Evolutionary conservation across 2,329 filamentous ascomycete genomes (phyloP).

Genomic region (Aureobasidium musti): DNA sequence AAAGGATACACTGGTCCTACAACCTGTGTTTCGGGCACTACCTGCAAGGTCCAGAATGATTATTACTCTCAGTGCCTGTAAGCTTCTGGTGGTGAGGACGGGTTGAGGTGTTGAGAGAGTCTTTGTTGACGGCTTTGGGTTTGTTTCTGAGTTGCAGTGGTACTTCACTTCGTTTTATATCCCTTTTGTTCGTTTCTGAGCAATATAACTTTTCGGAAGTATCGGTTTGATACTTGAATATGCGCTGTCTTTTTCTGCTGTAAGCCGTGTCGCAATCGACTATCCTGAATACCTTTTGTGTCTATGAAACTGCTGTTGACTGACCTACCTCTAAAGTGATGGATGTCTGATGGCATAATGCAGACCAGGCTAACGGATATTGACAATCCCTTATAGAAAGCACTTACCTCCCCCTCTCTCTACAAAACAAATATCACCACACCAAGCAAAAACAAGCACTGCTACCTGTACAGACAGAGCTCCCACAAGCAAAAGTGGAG

Average conservation of each 20-base stretch:
- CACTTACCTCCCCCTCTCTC: not conserved
- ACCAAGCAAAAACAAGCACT: not conserved
- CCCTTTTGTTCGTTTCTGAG: not conserved
- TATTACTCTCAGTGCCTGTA: slow-evolving; percentile 45
- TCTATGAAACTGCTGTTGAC: no score
- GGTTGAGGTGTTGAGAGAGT: not conserved
- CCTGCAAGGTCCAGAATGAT: slow-evolving; percentile 41
- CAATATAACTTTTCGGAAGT: no score
- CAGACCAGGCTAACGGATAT: not conserved
- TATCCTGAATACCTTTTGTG: no score
- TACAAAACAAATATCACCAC: not conserved
- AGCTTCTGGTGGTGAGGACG: not conserved
- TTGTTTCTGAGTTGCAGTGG: not conserved
- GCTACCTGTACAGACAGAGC: not conserved
- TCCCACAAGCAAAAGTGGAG: not conserved
- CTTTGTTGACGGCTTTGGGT: not conserved
- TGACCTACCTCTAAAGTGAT: no score
- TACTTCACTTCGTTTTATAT: not conserved
- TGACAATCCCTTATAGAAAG: not conserved
- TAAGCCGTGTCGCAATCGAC: no score
- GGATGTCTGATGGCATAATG: not conserved
- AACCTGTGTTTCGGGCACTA: slow-evolving; percentile 41
- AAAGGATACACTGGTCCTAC: slow-evolving; percentile 42
- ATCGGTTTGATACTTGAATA: no score
- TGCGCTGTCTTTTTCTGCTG: no score